Base-by-base conservation (phyloP, 495 filamentous ascomycete species). In the Penicillium soppii region DNA sequence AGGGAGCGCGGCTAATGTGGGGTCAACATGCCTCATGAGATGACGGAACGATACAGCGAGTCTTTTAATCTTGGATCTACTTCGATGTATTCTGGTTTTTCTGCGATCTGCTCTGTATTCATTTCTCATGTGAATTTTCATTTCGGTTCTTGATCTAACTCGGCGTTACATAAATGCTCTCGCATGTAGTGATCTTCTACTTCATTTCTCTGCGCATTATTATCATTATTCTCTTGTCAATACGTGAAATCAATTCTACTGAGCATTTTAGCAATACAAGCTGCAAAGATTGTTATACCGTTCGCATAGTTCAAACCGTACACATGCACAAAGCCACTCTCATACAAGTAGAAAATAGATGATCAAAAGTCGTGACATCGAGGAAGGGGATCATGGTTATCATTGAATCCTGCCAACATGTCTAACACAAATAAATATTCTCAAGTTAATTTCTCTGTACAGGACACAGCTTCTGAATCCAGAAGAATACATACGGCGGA, bases 11-110 rank as follows among this genome's bases (percentile, higher is more conserved):
- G 1, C n/a, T 30, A 15, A 2, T 4, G 2, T 17, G 3, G 17
- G 17, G 17, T 29, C 9, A 2, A 38, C 16, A 30, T 41, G 12
- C 19, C 10, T 41, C 13, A 10, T 40, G 5, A 49, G 15, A 49
- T 39, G 47, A 41, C 22, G 36, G 17, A 32, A 49, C 32, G 25
- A 49, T 23, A 30, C 32, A 22, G 35, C 47, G 37, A 41, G 6
- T 37, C 30, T 17, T 36, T 15, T 26, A 9, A 22, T 35, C 29
- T 35, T 41, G 19, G 23, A 39, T 49, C 25, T 32, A 30, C 19
- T 16, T 48, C 23, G 16, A 17, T 13, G 23, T 49, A 4, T 36
- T 17, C 21, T 47, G 6, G 21, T 16, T 27, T 30, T 26, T 21
- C 20, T 39, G 12, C 17, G 33, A 32, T 19, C 6, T 29, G 13